Base-by-base conservation (phyloP, 192 early-diverging fungal species). In the Chytriomyces sp. region DNA sequence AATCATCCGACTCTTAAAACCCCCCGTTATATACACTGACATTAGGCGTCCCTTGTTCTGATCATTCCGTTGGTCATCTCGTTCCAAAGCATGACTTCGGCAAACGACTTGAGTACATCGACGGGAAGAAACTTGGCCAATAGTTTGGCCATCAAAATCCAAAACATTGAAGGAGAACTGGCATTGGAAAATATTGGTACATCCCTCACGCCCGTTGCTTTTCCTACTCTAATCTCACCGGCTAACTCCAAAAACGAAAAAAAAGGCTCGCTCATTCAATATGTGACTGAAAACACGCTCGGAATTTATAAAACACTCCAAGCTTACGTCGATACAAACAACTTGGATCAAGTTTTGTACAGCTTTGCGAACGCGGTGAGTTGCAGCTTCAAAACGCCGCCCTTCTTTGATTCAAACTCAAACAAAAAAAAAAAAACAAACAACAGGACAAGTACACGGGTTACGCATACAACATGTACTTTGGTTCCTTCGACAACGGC, bases 131-230 rank as follows among this genome's bases (percentile, higher is more conserved):
- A 61, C 35, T 50, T 72, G 61, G 70, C 70, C 18, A 60, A 64
- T n/a, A 50, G 53, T 18, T 45, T 72, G 48, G 70, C 70, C 11
- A 60, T 64, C 62, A 61, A 72, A 50, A 72, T 72, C 20, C 70
- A 72, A 24, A 60, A 9, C 3, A 67, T 67, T 67, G 26, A 28
- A 45, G 66, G 66, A 16, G 28, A 28, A 1, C 11, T 67, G 45
- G 66, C 45, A 3, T 44, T 67, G 23, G 44, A 67, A 43, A 20
- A 67, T 7, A 45, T 67, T 45, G 16, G 66, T 67, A 47, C 3
- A 45, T 16, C 43, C 6, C n/a, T 20, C 10, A 10, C 18, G 11
- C 45, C 9, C 0, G 9, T 16, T 44, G 10, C 44, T 5, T 46
- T 11, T 4, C 35, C 35, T 35, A n/a, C n/a, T n/a, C n/a, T n/a